Base-by-base conservation (phyloP, 768 basidiomycete species). In the Mycena amicta region DNA sequence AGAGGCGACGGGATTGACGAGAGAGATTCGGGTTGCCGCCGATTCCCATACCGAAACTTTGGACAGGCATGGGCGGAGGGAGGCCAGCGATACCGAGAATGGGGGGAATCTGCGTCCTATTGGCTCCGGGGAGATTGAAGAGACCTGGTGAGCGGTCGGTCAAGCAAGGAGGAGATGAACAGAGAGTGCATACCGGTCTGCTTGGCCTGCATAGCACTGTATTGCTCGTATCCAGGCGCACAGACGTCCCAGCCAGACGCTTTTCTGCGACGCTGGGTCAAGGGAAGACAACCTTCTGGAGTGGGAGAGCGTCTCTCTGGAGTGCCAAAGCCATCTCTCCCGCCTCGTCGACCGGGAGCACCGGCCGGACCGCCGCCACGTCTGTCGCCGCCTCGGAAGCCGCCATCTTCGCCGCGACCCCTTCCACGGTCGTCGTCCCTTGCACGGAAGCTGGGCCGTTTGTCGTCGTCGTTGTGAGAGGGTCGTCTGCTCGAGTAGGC, bases 231-330 rank as follows among this genome's bases (percentile, higher is more conserved):
- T 3, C 95, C 95, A 3, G 92, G 90, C 18, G 95, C 93, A 72
- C 94, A 90, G 22, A 97, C 89, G 73, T 99, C 94, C 97, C 97
- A 99, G 0, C 92, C 92, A 45, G 93, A 94, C 4, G 93, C 90
- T 66, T 92, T 92, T 27, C 95, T 80, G 70, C 89, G 90, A 61
- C 95, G 80, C 69, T 98, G 93, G 6, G 90, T 89, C 61, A 99
- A 74, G 0, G 92, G 88, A 40, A 86, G 76, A 15, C 86, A 83
- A 49, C 89, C 91, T 68, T 92, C 88, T 0, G 97, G 97, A 11
- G 96, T 98, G 11, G 96, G 95, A 0, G 90, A 92, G 65, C 95
- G 77, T 65, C 90, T 79, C 61, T 92, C 92, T 1, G 88, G 90
- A 15, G 90, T 87, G 22, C 86, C 89, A 56, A 82, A 77, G 27